Percentiles rank a stretch among this genome's conserved stretches.
Conservation (phyloP, 2,329 filamentous ascomycete genomes). For the Microdochium bolleyi region DNA sequence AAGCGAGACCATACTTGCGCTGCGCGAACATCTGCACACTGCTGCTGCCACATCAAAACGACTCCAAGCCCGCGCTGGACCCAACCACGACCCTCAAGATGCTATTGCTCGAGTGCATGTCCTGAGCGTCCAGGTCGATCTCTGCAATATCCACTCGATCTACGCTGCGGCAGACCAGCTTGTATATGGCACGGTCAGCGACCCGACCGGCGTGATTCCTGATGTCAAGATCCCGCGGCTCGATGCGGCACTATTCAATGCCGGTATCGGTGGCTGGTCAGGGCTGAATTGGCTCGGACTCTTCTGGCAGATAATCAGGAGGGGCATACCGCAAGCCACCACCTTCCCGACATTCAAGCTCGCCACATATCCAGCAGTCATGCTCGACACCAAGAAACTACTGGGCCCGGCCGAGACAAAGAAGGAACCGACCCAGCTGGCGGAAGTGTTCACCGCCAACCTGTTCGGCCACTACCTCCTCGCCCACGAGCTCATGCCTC, state of each 20-base stretch:
- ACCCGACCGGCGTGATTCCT: conserved; percentile 26
- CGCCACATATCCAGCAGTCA: conserved; percentile 34
- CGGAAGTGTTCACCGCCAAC: conserved; percentile 83
- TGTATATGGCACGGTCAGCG: conserved; percentile 33
- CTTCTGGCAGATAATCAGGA: conserved; percentile 42
- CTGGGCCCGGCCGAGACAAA: conserved; percentile 9
- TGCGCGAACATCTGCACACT: conserved; percentile 54
- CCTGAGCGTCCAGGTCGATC: conserved; percentile 49
- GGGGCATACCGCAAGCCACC: conserved; percentile 55
- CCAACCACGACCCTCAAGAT: conserved; percentile 29
- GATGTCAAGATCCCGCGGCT: conserved; percentile 57
- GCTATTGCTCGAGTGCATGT: conserved; percentile 47
- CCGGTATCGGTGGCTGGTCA: conserved; percentile 79
- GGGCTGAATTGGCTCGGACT: conserved; percentile 65
- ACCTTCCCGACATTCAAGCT: conserved; percentile 78
- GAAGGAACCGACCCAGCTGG: conserved; percentile 51
- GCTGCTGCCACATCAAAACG: conserved; percentile 29
- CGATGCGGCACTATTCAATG: conserved; percentile 77
- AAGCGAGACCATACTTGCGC: conserved; percentile 56
- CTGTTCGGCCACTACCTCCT: conserved; percentile 94
- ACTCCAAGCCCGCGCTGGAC: conserved; percentile 28
- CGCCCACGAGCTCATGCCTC: conserved; percentile 67
- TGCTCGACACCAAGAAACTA: conserved; percentile 30
- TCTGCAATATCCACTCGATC: conserved; percentile 49
- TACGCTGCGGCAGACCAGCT: conserved; percentile 39